phyloP scores from a whole-genome alignment of 1,139 yeast genomes.

The Yamadazyma conglobata region DNA sequence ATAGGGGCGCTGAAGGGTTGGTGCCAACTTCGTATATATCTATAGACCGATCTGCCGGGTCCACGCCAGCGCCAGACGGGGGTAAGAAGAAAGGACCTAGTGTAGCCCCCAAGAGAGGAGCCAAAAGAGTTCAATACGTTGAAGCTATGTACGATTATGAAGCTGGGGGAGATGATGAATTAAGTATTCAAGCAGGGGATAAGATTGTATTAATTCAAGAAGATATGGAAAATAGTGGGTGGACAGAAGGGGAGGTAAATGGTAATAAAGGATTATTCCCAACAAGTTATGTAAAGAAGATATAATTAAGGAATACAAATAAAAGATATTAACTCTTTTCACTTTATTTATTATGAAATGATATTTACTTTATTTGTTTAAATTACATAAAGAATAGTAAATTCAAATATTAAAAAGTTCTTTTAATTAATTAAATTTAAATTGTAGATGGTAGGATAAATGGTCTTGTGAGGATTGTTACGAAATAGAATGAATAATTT shows the following conservation, averaged over 20 bases:
- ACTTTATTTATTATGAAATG: constrained; percentile 12
- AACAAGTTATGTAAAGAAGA: constrained; percentile 58
- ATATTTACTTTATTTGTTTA: constrained; percentile 8
- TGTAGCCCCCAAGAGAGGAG: constrained; percentile 83
- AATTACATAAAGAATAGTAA: constrained; percentile 10
- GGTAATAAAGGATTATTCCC: constrained; percentile 81
- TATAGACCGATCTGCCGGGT: constrained; percentile 6
- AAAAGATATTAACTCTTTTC: constrained; percentile 1
- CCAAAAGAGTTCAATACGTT: constrained; percentile 59
- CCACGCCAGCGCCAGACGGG: constrained; percentile 11
- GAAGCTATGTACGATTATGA: constrained; percentile 75
- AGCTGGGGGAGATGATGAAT: constrained; percentile 83
- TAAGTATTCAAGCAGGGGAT: constrained; percentile 72
- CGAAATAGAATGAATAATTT: constrained; percentile 18
- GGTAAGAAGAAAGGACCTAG: constrained; percentile 50
- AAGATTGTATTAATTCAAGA: constrained; percentile 58
- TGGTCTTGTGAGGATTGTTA: constrained; percentile 1
- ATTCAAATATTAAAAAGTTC: no score
- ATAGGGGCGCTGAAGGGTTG: constrained; percentile 56
- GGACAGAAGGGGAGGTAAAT: constrained; percentile 89
- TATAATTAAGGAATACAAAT: constrained; percentile 16
- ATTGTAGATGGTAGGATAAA: no score
- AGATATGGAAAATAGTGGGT: constrained; percentile 85
- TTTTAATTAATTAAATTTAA: no score
- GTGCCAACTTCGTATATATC: constrained; percentile 82